A percentile compares a stretch with the other conserved stretches of the same genome.
Evolutionary conservation across 495 filamentous ascomycete genomes (phyloP).

Genomic region (Pyrenula massariospora): DNA sequence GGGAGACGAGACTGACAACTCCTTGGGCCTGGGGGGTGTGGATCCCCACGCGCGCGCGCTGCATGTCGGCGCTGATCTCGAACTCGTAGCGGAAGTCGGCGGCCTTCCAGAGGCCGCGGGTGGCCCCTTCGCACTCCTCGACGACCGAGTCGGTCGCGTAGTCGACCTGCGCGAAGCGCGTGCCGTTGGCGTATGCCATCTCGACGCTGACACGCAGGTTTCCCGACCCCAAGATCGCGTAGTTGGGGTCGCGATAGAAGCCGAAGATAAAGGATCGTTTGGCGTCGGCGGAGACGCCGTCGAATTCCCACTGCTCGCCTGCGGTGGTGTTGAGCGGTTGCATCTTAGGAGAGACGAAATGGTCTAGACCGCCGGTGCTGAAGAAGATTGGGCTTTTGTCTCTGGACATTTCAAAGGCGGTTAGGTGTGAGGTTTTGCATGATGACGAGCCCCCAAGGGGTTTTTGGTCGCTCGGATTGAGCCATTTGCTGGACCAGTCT

Average conservation of each 20-base stretch:
- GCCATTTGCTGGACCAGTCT: too few relatives aligned
- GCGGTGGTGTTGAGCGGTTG: conserved; percentile 7
- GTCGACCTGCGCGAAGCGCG: conserved; percentile 5
- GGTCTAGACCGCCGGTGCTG: not conserved
- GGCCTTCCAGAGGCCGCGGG: not conserved
- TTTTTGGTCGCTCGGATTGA: too few relatives aligned
- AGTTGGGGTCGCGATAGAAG: conserved; percentile 11
- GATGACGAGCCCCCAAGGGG: too few relatives aligned
- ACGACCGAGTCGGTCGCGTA: conserved; percentile 5
- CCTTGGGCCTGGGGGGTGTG: not conserved
- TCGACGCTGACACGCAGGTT: conserved; percentile 10
- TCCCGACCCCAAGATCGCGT: conserved; percentile 7
- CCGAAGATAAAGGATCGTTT: conserved; percentile 9
- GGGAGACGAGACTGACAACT: not conserved
- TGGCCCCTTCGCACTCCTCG: conserved; percentile 2
- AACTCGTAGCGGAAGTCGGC: not conserved
- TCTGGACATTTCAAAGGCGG: conserved; percentile 4
- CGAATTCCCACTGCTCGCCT: conserved; percentile 18
- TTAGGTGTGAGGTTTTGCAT: too few relatives aligned
- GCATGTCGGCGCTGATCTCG: not conserved
- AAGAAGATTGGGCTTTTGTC: conserved; percentile 4
- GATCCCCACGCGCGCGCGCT: not conserved
- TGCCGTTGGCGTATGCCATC: conserved; percentile 7
- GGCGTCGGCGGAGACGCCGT: conserved; percentile 8
- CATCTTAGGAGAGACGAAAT: conserved; percentile 5